phyloP scores from a whole-genome alignment of 257 asterid genomes.

The Forsythia viridissima region DNA sequence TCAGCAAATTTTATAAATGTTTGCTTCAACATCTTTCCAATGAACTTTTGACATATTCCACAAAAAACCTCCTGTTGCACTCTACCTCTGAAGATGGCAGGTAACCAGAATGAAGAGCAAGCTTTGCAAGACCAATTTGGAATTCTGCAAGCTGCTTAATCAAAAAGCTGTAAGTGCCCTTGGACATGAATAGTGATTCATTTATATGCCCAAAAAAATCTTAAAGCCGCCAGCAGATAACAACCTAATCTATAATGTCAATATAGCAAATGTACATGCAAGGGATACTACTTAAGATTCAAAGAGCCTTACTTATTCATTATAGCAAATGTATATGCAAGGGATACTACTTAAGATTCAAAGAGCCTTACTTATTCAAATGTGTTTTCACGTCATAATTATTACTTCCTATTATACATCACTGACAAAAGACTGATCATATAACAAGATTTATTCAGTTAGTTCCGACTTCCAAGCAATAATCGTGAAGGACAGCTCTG shows the following conservation, averaged over 20 bases:
- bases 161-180: conserved; percentile 31
- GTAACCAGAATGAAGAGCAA: conserved; percentile 63
- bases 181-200: conserved; percentile 8
- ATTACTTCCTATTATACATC: neutral
- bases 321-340: neutral
- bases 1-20: conserved; percentile 16
- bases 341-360: neutral
- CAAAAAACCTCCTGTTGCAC: conserved; percentile 20
- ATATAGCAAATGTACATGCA: neutral
- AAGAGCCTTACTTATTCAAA: neutral
- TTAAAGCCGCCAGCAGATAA: conserved; percentile 16
- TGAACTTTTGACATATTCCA: neutral
- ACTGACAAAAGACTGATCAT: neutral
- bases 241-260: neutral
- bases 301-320: neutral
- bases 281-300: neutral
- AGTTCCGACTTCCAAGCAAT: conserved; percentile 10
- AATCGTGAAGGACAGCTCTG: neutral
- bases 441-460: neutral
- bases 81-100: conserved; percentile 85
- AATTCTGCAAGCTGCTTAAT: conserved; percentile 81
- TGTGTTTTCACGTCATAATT: neutral
- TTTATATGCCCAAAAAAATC: conserved; percentile 4
- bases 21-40: conserved; percentile 11
- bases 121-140: conserved; percentile 90